Percentiles rank a stretch among this genome's conserved stretches.
phyloP scores from a whole-genome alignment of 202 grass and related monocot genomes.

The Saccharum hybrid region DNA sequence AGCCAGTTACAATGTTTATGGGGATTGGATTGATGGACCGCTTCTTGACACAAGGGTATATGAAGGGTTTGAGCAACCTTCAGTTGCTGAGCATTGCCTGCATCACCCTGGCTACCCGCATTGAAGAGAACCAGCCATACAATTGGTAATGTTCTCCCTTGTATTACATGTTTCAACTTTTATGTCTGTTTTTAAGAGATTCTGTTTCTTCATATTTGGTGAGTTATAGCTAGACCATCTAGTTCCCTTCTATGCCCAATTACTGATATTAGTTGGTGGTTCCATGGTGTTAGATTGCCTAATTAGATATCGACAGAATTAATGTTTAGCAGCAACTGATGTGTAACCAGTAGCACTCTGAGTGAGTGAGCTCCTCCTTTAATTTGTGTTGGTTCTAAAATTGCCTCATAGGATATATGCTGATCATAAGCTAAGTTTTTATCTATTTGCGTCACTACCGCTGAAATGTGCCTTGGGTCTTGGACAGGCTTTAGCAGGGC shows the following conservation, averaged over 20 bases:
- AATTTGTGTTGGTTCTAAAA: neutral
- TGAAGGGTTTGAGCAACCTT: conserved; percentile 62
- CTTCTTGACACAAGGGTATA: conserved; percentile 76
- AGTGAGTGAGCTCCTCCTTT: neutral
- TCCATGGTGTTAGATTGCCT: conserved; percentile 6
- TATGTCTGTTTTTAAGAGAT: neutral
- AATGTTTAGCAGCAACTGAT: neutral
- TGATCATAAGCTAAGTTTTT: neutral
- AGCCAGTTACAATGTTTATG: conserved; percentile 79
- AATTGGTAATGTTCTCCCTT: conserved; percentile 60
- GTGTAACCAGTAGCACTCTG: neutral
- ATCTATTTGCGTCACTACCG: conserved; percentile 4
- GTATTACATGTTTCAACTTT: conserved; percentile 9
- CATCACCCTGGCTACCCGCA: conserved; percentile 87
- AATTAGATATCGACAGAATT: neutral
- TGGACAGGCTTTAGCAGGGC: conserved; percentile 7
- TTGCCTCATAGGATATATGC: neutral
- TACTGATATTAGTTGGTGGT: neutral
- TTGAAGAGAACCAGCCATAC: conserved; percentile 89
- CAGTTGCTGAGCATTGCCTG: conserved; percentile 84
- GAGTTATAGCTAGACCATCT: neutral
- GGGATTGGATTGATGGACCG: conserved; percentile 81
- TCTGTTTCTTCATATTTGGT: conserved; percentile 31
- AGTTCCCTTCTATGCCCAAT: neutral
- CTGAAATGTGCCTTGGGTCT: conserved; percentile 26